A percentile compares a stretch with the other conserved stretches of the same genome.
These are phyloP conservation scores for Darksidea phi DNA, from an alignment of 495 filamentous ascomycete genomes.

Conservation along the genomic window DNA sequence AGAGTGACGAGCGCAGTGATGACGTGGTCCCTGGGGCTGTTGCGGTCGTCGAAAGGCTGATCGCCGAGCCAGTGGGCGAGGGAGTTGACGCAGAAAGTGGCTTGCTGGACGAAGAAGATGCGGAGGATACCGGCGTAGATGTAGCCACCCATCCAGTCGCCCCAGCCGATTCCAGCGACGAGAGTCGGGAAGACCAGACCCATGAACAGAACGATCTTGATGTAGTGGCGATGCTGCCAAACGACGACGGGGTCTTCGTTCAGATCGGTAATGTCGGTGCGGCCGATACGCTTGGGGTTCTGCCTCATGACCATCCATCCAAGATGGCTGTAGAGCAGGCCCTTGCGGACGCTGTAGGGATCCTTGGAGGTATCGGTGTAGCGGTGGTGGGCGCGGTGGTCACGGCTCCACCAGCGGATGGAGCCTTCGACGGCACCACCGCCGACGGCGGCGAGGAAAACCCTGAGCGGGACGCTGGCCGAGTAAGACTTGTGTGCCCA, in stretches of 20 bases:
- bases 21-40: constrained; percentile 94
- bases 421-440: constrained; percentile 96
- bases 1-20: constrained; percentile 94
- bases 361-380: constrained; percentile 99
- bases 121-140: constrained; percentile 94
- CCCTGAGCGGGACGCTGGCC: constrained; percentile 79
- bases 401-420: constrained; percentile 95
- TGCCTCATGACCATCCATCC: constrained; percentile 65
- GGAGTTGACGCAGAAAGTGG: constrained; percentile 99
- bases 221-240: constrained; percentile 92
- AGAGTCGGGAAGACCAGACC: constrained; percentile 79
- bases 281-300: constrained; percentile 61
- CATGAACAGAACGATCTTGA: constrained; percentile 86
- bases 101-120: constrained; percentile 98
- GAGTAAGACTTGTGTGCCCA: constrained; percentile 81
- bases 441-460: constrained; percentile 89
- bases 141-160: constrained; percentile 86
- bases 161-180: constrained; percentile 83
- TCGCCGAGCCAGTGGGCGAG: constrained; percentile 98
- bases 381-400: constrained; percentile 96
- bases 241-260: constrained; percentile 93
- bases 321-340: constrained; percentile 91
- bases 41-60: constrained; percentile 98
- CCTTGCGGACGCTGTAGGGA: constrained; percentile 98
- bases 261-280: constrained; percentile 93